A percentile compares a stretch with the other conserved stretches of the same genome.
Conservation (phyloP, 768 basidiomycete species). For the Suillus alpinus region DNA sequence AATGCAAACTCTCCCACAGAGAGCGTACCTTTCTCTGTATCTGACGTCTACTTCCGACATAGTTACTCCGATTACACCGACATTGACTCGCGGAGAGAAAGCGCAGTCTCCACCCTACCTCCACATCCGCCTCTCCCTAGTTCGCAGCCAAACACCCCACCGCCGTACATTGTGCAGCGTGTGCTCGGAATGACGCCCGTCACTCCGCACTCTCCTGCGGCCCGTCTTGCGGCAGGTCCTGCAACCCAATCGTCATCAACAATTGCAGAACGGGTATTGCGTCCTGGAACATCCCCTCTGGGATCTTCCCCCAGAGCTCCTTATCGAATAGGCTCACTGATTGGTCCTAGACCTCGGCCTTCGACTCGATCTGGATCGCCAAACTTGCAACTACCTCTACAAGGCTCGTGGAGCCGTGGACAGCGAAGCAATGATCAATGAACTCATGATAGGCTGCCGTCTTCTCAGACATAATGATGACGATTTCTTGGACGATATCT, state of each 20-base stretch:
- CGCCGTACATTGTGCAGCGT: slow-evolving; percentile 31
- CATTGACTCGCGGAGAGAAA: slow-evolving; percentile 31
- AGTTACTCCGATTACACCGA: slow-evolving; percentile 31
- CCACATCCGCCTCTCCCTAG: slow-evolving; percentile 41
- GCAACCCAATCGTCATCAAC: neutral
- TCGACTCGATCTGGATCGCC: slow-evolving; percentile 17
- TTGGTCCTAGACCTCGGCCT: slow-evolving; percentile 30
- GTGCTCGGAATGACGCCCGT: slow-evolving; percentile 29
- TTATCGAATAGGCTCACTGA: slow-evolving; percentile 19
- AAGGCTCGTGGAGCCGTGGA: slow-evolving; percentile 26
- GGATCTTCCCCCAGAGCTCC: neutral
- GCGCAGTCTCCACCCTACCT: slow-evolving; percentile 36
- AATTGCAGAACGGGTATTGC: neutral
- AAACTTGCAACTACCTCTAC: slow-evolving; percentile 28
- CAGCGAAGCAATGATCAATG: slow-evolving; percentile 6
- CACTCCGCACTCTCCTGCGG: slow-evolving; percentile 7
- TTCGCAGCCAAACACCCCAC: slow-evolving; percentile 19
- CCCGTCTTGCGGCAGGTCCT: neutral
- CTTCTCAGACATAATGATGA: neutral
- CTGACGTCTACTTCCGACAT: slow-evolving; percentile 50
- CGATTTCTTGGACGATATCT: slow-evolving; percentile 21
- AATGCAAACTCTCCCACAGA: slow-evolving; percentile 50
- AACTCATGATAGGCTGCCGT: neutral
- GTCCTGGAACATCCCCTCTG: slow-evolving; percentile 8
- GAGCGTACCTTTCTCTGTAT: slow-evolving; percentile 55